These are phyloP conservation scores for Coniochaeta sp. DNA, from an alignment of 2,329 filamentous ascomycete genomes.

Conservation along the genomic window DNA sequence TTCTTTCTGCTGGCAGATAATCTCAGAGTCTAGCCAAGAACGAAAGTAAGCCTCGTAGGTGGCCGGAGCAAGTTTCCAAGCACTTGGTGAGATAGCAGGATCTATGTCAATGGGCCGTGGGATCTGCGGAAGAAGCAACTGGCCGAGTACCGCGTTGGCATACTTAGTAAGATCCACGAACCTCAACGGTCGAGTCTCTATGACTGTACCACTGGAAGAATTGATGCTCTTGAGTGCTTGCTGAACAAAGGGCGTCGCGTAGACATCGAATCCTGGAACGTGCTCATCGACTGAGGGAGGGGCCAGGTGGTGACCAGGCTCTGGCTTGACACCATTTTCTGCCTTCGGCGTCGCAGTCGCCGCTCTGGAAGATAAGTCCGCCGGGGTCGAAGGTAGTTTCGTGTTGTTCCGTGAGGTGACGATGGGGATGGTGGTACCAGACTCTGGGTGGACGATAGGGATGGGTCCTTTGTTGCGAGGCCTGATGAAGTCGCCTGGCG, in stretches of 20 bases:
- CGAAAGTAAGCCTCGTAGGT: slow-evolving; percentile 12
- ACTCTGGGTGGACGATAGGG: not conserved
- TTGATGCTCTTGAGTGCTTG: slow-evolving; percentile 11
- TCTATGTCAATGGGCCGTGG: not conserved
- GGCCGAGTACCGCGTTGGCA: slow-evolving; percentile 1
- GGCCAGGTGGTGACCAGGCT: not conserved
- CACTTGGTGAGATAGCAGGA: not conserved
- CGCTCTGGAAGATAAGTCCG: not conserved
- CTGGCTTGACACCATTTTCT: not conserved
- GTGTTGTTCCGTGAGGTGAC: too few relatives aligned
- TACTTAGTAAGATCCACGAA: slow-evolving; percentile 7
- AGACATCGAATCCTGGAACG: slow-evolving; percentile 10
- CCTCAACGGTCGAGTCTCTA: slow-evolving; percentile 5
- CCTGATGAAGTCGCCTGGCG: not conserved
- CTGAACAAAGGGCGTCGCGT: slow-evolving; percentile 13
- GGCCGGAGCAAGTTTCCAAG: not conserved
- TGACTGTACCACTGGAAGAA: slow-evolving; percentile 1
- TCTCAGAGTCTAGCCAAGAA: slow-evolving; percentile 8
- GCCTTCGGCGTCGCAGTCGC: not conserved
- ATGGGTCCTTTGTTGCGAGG: not conserved
- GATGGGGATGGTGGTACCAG: not conserved
- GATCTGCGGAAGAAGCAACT: not conserved
- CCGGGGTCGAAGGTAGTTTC: not conserved
- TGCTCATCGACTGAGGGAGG: not conserved
- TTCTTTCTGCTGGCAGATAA: slow-evolving; percentile 7